phyloP scores from a whole-genome alignment of 2,329 filamentous ascomycete species.

The Sodiomyces alkalinus region DNA sequence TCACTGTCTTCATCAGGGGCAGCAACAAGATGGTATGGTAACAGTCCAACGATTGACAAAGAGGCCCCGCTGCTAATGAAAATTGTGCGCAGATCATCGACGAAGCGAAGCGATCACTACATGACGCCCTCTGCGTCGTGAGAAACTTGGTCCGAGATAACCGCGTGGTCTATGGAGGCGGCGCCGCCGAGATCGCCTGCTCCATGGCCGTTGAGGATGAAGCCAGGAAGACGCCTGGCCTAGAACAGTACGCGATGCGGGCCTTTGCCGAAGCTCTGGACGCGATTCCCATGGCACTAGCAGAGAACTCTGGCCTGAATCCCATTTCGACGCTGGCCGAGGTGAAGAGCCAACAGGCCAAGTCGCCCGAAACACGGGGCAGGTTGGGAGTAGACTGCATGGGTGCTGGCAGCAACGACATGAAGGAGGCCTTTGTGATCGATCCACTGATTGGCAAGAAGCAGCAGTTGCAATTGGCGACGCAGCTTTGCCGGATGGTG shows the following conservation, averaged over 20 bases:
- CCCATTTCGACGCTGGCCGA: constrained; percentile 90
- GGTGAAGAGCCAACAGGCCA: constrained; percentile 93
- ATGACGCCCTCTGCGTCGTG: constrained; percentile 94
- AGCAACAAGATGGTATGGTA: constrained; percentile 93
- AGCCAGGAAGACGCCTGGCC: constrained; percentile 84
- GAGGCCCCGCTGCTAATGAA: constrained; percentile 8
- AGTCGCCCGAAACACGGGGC: constrained; percentile 39
- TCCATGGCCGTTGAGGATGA: constrained; percentile 91
- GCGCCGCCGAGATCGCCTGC: constrained; percentile 93
- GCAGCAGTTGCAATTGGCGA: constrained; percentile 90
- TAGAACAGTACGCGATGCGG: constrained; percentile 98
- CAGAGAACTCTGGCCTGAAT: constrained; percentile 92
- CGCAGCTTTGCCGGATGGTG: constrained; percentile 95
- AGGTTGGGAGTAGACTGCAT: constrained; percentile 94
- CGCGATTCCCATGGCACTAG: constrained; percentile 83
- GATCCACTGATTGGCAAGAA: constrained; percentile 97
- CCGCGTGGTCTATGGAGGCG: constrained; percentile 92
- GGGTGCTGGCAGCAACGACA: constrained; percentile 87
- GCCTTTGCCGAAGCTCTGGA: constrained; percentile 94
- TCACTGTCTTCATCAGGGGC: constrained; percentile 89
- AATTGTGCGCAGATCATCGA: constrained; percentile 74
- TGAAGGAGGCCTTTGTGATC: constrained; percentile 96
- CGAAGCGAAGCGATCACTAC: constrained; percentile 92
- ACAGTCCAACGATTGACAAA: background rate
- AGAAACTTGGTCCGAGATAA: constrained; percentile 93